phyloP scores from a whole-genome alignment of 805 yeast species.

The Saccharomycopsis microspora region DNA sequence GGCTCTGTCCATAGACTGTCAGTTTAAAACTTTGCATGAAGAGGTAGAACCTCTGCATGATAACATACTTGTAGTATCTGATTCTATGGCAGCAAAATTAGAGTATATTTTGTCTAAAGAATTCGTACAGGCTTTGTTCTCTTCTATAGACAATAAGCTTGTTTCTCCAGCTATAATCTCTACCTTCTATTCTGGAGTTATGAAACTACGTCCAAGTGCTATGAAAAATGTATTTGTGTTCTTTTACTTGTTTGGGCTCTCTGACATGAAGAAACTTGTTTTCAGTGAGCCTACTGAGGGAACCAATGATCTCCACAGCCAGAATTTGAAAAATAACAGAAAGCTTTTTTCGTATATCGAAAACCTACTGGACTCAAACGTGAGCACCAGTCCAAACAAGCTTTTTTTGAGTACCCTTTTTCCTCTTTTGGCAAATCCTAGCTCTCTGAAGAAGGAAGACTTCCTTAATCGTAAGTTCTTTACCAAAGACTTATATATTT shows the following conservation, averaged over 20 bases:
- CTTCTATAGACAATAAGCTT: background rate
- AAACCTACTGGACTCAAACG: background rate
- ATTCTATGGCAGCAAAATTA: background rate
- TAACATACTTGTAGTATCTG: too few relatives aligned
- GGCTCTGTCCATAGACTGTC: too few relatives aligned
- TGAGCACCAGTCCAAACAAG: conserved; percentile 15
- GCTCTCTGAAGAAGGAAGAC: background rate
- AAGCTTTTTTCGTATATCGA: conserved; percentile 7
- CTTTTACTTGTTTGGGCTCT: conserved; percentile 27
- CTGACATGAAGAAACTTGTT: conserved; percentile 24
- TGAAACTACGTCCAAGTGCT: conserved; percentile 27
- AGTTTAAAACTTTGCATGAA: too few relatives aligned
- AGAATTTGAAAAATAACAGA: conserved; percentile 10
- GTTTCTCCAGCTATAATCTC: conserved; percentile 18
- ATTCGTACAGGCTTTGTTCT: conserved; percentile 5
- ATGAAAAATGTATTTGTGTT: conserved; percentile 21
- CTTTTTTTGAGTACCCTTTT: conserved; percentile 11
- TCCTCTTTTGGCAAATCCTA: background rate
- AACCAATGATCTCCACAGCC: conserved; percentile 15
- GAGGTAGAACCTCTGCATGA: too few relatives aligned
- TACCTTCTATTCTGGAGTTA: conserved; percentile 23
- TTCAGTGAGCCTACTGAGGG: background rate
- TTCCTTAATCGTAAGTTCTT: conserved; percentile 15
- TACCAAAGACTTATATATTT: conserved; percentile 30
- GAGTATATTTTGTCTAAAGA: conserved; percentile 11